These are phyloP conservation scores for Cercophora sp. DNA, from an alignment of 495 filamentous ascomycete genomes.

Conservation along the genomic window DNA sequence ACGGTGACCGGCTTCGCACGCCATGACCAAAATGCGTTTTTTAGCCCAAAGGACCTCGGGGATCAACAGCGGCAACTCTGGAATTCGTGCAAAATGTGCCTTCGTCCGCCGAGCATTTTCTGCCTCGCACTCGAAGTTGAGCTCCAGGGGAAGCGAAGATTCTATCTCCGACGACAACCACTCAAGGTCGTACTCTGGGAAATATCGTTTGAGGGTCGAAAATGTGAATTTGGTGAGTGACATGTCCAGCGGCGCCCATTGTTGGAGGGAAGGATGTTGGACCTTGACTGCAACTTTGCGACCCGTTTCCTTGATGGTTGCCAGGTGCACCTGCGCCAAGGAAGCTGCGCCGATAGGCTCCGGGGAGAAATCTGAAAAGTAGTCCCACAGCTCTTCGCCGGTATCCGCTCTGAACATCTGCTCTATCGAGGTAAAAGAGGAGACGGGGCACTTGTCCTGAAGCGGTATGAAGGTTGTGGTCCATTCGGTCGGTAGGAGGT, in stretches of 20 bases:
- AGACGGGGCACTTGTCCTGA: conserved; percentile 93
- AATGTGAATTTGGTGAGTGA: conserved; percentile 86
- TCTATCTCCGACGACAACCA: conserved; percentile 96
- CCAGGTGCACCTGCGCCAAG: conserved; percentile 90
- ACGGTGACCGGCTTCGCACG: conserved; percentile 80
- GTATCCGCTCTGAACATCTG: conserved; percentile 83
- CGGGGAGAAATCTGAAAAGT: conserved; percentile 78
- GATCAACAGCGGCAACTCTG: conserved; percentile 74
- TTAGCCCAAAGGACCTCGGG: conserved; percentile 89
- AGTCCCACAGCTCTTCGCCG: conserved; percentile 69
- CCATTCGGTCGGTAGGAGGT: conserved; percentile 91
- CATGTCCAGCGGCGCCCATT: conserved; percentile 90
- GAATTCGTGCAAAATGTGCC: conserved; percentile 69
- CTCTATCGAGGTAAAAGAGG: conserved; percentile 82
- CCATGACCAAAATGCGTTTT: conserved; percentile 91
- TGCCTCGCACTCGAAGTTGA: conserved; percentile 85
- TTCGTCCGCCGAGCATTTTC: conserved; percentile 75
- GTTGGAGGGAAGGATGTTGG: conserved; percentile 84
- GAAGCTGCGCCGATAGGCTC: conserved; percentile 87
- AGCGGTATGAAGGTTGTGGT: conserved; percentile 93
- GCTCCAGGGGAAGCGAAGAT: conserved; percentile 78
- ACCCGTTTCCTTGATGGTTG: conserved; percentile 77
- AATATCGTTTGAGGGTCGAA: conserved; percentile 81
- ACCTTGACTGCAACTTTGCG: conserved; percentile 96
- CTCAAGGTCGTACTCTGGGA: conserved; percentile 94